Percentiles rank a stretch among this genome's conserved stretches.
phyloP scores from a whole-genome alignment of 345 rosid species.

The Excoecaria cochinchinensis region DNA sequence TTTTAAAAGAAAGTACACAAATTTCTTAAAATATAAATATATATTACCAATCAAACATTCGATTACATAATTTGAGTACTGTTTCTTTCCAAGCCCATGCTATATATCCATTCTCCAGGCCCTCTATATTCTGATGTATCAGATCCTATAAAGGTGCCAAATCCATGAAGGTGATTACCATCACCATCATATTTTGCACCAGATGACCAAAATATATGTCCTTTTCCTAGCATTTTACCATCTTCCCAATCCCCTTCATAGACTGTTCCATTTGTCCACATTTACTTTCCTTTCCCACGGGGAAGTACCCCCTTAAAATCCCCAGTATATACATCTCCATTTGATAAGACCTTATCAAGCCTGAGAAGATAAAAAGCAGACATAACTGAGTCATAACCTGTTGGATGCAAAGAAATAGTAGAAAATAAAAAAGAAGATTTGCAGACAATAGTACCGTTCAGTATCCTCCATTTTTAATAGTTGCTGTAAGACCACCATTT shows the following conservation, averaged over 20 bases:
- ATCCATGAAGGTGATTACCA: constrained; percentile 87
- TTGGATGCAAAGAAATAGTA: not conserved
- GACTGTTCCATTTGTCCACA: constrained; percentile 63
- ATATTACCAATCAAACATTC: no score
- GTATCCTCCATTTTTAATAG: constrained; percentile 22
- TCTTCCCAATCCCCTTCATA: constrained; percentile 88
- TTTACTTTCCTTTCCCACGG: constrained; percentile 77
- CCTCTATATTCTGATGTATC: constrained; percentile 71
- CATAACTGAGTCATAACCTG: not conserved
- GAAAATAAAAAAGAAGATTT: not conserved
- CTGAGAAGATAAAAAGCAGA: constrained; percentile 34
- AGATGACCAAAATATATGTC: constrained; percentile 62
- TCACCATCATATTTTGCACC: constrained; percentile 87
- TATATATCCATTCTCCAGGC: constrained; percentile 80
- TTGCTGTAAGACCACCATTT: constrained; percentile 24
- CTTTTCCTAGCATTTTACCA: constrained; percentile 84
- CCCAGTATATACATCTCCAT: constrained; percentile 77
- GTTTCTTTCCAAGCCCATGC: constrained; percentile 82
- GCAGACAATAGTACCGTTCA: constrained; percentile 24
- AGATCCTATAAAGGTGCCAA: constrained; percentile 55
- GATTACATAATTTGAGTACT: constrained; percentile 61
- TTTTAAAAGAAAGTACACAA: no score
- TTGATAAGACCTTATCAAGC: constrained; percentile 44
- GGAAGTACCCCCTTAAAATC: constrained; percentile 59
- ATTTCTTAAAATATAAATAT: no score